These are phyloP conservation scores for Talaromyces verruculosus DNA, from an alignment of 2,329 filamentous ascomycete genomes.

Conservation along the genomic window DNA sequence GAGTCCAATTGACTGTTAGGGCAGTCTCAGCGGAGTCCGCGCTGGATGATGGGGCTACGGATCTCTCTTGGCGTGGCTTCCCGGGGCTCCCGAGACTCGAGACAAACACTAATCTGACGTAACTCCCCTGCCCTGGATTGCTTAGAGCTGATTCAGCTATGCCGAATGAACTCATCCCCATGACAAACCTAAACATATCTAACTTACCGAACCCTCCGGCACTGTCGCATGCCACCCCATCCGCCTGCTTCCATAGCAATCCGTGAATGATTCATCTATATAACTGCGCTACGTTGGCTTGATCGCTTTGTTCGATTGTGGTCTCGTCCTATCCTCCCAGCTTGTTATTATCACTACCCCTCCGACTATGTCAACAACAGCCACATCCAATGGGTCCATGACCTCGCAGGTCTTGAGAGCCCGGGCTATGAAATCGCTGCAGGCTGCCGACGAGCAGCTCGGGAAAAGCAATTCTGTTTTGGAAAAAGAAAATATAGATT, in stretches of 20 bases:
- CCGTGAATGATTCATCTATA: not conserved
- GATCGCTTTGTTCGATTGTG: not conserved
- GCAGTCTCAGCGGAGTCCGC: not conserved
- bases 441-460: conserved; percentile 15
- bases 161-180: not conserved
- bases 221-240: not conserved
- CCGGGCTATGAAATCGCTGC: conserved; percentile 17
- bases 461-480: not conserved
- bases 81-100: conserved; percentile 4
- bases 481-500: conserved; percentile 13
- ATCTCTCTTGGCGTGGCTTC: not conserved
- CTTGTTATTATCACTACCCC: not conserved
- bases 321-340: not conserved
- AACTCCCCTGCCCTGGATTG: not conserved
- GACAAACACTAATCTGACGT: conserved; percentile 2
- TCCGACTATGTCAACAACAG: conserved; percentile 20
- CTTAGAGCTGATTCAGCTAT: not conserved
- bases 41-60: not conserved
- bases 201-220: not conserved
- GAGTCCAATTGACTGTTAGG: not conserved
- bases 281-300: not conserved
- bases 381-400: conserved; percentile 20
- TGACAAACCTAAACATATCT: not conserved
- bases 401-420: conserved; percentile 21
- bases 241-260: not conserved